Evolutionary conservation across 139 green algal species (phyloP), one percentile per base, ranked within the genome.

Genomic region (Picochlorum sp.): DNA sequence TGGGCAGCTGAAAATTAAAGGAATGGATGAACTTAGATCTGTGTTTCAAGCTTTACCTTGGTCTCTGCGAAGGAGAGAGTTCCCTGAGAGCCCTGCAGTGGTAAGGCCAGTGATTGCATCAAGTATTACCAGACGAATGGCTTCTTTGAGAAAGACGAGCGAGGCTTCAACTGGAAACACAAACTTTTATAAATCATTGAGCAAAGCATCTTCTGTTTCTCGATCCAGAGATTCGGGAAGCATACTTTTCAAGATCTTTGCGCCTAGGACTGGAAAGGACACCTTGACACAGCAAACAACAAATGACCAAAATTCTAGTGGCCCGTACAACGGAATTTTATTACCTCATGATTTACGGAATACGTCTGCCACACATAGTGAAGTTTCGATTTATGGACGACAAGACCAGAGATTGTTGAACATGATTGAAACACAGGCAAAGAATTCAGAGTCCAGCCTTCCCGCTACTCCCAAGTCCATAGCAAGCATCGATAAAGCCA

Each of bases 1-100:
- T n/a, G 74, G 74, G 4, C 66, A 77, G 36, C 73, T 75, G 40
- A 47, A 69, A 31, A 57, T 82, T 51, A 82, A 82, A 68, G 68
- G 68, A 7, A 33, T 80, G 45, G 61, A 70, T 20, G 70, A 81
- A 28, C 70, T 73, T 43, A 67, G 77, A 58, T 58, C 68, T 4
- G 75, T 81, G 50, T 73, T 67, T 37, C 65, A 75, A 55, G 74
- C 57, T 3, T 14, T 58, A 18, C 52, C 74, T 2, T 33, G 35
- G 22, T n/a, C 28, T 6, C 57, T 81, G 57, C 29, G 33, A 9
- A 41, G n/a, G 2, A 26, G 63, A 12, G 31, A 36, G 6, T 65
- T 57, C 40, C 37, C 57, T 5, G 43, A 64, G 29, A 57, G 35
- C 25, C 58, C 25, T 14, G 50, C 36, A 50, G 36, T 18, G 20